A percentile compares a stretch with the other conserved stretches of the same genome.
These are phyloP conservation scores for Daldinia decipiens DNA, from an alignment of 495 filamentous ascomycete species.

Conservation along the genomic window DNA sequence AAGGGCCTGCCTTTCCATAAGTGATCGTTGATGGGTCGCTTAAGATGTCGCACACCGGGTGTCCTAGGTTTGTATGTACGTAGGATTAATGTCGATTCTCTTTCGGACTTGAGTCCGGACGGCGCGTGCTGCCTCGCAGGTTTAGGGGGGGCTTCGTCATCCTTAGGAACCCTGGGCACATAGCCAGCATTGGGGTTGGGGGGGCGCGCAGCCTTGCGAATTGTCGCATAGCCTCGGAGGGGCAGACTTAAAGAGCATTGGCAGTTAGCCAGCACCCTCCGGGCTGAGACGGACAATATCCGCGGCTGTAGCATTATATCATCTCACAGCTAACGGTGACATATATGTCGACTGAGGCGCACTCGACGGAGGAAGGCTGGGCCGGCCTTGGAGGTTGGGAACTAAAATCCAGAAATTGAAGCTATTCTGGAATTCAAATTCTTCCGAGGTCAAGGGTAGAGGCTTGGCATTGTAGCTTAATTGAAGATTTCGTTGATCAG, in stretches of 20 bases:
- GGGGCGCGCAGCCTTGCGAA: conserved; percentile 53
- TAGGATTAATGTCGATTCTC: conserved; percentile 61
- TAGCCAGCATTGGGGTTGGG: conserved; percentile 49
- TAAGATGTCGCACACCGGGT: conserved; percentile 91
- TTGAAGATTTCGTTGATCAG: conserved; percentile 4
- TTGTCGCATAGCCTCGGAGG: conserved; percentile 67
- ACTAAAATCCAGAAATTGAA: conserved; percentile 44
- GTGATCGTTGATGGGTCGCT: conserved; percentile 92
- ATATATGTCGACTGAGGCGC: conserved; percentile 26
- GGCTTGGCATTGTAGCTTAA: conserved; percentile 8
- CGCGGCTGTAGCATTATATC: conserved; percentile 72
- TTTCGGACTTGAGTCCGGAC: conserved; percentile 39
- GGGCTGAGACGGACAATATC: conserved; percentile 63
- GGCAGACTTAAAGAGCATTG: conserved; percentile 55
- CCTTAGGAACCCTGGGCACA: conserved; percentile 52
- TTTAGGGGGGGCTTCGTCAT: conserved; percentile 43
- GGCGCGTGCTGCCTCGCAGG: conserved; percentile 14
- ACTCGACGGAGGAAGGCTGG: conserved; percentile 9
- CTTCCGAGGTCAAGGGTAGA: conserved; percentile 37
- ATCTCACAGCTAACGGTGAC: conserved; percentile 29
- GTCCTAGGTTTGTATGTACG: conserved; percentile 94
- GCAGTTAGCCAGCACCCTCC: conserved; percentile 53
- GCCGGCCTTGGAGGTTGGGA: conserved; percentile 26
- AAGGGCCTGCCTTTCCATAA: conserved; percentile 92
- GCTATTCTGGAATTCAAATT: conserved; percentile 45